Conservation (phyloP, 805 yeast species). For the Spathaspora hagerdaliae region DNA sequence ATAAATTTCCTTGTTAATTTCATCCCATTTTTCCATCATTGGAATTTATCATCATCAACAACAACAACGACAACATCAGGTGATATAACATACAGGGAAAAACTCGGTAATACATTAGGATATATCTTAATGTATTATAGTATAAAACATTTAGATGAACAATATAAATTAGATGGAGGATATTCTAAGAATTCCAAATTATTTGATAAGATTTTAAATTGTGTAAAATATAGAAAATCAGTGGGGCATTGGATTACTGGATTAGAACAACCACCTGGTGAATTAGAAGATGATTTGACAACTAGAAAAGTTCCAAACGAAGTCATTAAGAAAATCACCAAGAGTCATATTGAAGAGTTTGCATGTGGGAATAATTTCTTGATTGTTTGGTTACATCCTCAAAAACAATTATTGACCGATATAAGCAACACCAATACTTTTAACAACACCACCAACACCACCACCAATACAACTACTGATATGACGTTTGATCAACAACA, state of each 20-base stretch:
- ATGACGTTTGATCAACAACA: not conserved
- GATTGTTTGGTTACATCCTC: constrained; percentile 28
- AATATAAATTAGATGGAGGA: constrained; percentile 20
- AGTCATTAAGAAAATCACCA: not conserved
- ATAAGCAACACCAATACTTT: constrained; percentile 1
- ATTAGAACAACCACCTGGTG: constrained; percentile 11
- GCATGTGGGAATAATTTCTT: constrained; percentile 22
- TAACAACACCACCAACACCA: not conserved
- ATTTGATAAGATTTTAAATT: constrained; percentile 13
- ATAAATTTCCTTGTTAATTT: constrained; percentile 44
- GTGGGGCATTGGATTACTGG: constrained; percentile 26
- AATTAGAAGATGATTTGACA: not conserved
- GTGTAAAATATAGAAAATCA: constrained; percentile 22
- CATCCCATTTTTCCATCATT: constrained; percentile 42
- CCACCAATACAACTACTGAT: not conserved
- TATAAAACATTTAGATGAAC: constrained; percentile 23
- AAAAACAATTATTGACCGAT: constrained; percentile 17
- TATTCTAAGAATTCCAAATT: constrained; percentile 19
- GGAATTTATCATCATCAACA: constrained; percentile 26
- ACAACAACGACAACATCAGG: constrained; percentile 6
- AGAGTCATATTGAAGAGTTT: constrained; percentile 16
- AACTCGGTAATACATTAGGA: constrained; percentile 30
- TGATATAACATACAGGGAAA: constrained; percentile 8
- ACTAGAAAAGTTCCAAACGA: not conserved
- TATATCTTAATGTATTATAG: constrained; percentile 22